A percentile compares a stretch with the other conserved stretches of the same genome.
These are phyloP conservation scores for Monotropa hypopitys DNA, from an alignment of 179 eudicot species.

Conservation along the genomic window DNA sequence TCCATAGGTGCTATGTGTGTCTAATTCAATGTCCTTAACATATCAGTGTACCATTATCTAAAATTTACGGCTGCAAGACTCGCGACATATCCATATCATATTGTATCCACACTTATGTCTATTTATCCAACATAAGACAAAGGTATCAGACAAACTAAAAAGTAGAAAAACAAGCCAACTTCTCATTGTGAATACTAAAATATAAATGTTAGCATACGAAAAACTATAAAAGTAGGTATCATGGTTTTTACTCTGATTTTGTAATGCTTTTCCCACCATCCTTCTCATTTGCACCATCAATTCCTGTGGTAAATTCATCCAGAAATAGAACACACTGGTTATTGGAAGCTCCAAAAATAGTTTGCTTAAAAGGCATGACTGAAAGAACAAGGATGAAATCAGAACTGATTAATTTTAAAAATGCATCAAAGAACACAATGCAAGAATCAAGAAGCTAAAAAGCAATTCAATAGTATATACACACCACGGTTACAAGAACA, in stretches of 20 bases:
- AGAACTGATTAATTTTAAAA: background rate
- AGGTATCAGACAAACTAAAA: background rate
- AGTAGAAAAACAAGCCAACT: background rate
- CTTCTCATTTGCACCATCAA: slow-evolving; percentile 14
- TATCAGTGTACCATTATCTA: background rate
- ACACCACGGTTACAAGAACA: background rate
- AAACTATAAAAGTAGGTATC: background rate
- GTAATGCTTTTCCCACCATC: slow-evolving; percentile 14
- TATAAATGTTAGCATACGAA: background rate
- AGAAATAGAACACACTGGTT: background rate
- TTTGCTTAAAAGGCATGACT: background rate
- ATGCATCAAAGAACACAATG: background rate
- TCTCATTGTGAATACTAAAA: background rate
- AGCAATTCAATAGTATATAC: background rate
- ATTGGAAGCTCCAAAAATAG: slow-evolving; percentile 4
- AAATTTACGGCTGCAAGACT: background rate
- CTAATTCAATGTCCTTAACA: background rate
- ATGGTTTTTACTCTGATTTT: slow-evolving; percentile 30
- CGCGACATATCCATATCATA: background rate
- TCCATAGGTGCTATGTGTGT: background rate
- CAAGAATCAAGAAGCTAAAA: slow-evolving; percentile 1
- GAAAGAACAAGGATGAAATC: background rate
- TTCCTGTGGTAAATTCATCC: slow-evolving; percentile 25
- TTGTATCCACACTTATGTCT: background rate
- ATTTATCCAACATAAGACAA: background rate